These are phyloP conservation scores for Aspergillus cejpii DNA, from an alignment of 2,329 filamentous ascomycete genomes.

Conservation along the genomic window DNA sequence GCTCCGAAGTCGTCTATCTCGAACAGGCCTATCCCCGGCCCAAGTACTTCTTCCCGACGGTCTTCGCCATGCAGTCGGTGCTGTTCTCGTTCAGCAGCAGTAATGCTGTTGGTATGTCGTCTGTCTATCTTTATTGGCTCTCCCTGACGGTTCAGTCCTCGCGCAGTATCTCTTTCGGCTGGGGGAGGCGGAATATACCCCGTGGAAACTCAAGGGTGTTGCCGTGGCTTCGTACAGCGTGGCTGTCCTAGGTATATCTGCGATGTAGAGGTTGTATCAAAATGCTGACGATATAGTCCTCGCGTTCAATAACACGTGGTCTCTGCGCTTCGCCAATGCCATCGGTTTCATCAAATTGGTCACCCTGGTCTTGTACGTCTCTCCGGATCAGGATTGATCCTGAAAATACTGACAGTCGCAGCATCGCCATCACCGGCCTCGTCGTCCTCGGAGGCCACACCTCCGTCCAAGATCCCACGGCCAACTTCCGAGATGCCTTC, in stretches of 20 bases:
- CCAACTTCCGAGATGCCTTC: conserved; percentile 53
- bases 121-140: conserved; percentile 17
- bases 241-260: conserved; percentile 45
- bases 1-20: conserved; percentile 60
- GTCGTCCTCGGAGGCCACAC: conserved; percentile 56
- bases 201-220: conserved; percentile 62
- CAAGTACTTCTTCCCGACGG: conserved; percentile 56
- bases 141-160: conserved; percentile 43
- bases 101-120: conserved; percentile 50
- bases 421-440: conserved; percentile 53
- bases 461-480: conserved; percentile 44
- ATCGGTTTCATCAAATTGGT: conserved; percentile 56
- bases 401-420: conserved; percentile 3
- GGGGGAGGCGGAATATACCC: conserved; percentile 44
- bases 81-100: conserved; percentile 60
- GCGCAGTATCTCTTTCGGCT: conserved; percentile 58
- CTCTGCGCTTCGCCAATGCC: conserved; percentile 50
- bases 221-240: conserved; percentile 58
- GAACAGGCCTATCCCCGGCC: conserved; percentile 62
- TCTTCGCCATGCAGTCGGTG: conserved; percentile 59
- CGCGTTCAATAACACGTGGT: conserved; percentile 52
- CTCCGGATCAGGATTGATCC: conserved; percentile 1
- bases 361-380: conserved; percentile 52
- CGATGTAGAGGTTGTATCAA: background rate
- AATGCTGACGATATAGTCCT: conserved; percentile 29